Evolutionary conservation across 1,284 basidiomycete species (phyloP).

Genomic region (Melanopsichium pennsylvanicum): DNA sequence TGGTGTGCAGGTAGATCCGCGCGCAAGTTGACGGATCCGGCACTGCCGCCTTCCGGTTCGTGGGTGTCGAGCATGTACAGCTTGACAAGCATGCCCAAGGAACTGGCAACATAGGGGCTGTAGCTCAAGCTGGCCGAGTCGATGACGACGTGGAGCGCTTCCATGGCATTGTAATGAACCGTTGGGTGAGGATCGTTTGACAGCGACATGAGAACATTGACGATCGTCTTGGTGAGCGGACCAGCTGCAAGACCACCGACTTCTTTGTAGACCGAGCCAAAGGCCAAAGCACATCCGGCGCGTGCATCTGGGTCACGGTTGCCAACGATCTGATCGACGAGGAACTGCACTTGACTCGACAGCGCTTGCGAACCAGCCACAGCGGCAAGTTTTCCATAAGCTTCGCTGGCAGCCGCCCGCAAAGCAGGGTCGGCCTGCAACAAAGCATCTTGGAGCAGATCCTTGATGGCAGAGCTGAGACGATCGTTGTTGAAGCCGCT

Average conservation of each 20-base stretch:
- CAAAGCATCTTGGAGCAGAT: conserved; percentile 83
- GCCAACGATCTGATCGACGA: conserved; percentile 94
- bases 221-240: conserved; percentile 91
- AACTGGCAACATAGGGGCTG: conserved; percentile 84
- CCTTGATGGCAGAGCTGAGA: conserved; percentile 75
- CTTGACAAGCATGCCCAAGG: conserved; percentile 88
- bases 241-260: conserved; percentile 93
- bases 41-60: conserved; percentile 89
- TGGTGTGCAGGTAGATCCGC: conserved; percentile 92
- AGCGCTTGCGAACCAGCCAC: conserved; percentile 86
- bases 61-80: conserved; percentile 90
- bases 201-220: conserved; percentile 94
- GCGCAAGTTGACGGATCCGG: conserved; percentile 79
- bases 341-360: conserved; percentile 84
- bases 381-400: conserved; percentile 85
- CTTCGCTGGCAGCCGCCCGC: conserved; percentile 83
- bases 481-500: conserved; percentile 70
- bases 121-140: conserved; percentile 92
- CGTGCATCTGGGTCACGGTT: conserved; percentile 92
- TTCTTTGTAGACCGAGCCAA: conserved; percentile 90
- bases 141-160: conserved; percentile 84
- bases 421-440: conserved; percentile 81
- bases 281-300: conserved; percentile 90
- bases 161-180: conserved; percentile 91
- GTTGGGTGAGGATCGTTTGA: conserved; percentile 95